Evolutionary conservation across 208 protist species (phyloP).

Genomic region (Leishmania lainsoni): DNA sequence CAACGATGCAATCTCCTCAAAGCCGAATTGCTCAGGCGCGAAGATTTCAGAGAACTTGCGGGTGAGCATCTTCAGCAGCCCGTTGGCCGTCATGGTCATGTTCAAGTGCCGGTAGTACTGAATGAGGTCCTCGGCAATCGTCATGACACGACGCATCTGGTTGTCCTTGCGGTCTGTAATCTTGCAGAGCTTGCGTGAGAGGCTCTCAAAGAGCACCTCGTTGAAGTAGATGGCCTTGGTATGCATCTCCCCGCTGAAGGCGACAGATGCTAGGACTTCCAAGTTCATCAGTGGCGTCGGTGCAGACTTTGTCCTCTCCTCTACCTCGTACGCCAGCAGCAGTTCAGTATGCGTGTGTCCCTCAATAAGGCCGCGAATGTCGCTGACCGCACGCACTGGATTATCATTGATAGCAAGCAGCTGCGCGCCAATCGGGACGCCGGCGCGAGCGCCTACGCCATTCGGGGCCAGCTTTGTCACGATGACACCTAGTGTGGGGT

Average conservation of each 20-base stretch:
- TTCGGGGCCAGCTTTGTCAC: conserved; percentile 85
- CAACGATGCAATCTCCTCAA: conserved; percentile 77
- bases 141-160: conserved; percentile 47
- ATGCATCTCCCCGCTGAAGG: conserved; percentile 81
- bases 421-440: conserved; percentile 71
- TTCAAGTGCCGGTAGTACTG: conserved; percentile 88
- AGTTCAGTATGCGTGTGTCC: conserved; percentile 74
- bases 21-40: conserved; percentile 73
- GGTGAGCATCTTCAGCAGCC: conserved; percentile 76
- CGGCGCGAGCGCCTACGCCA: conserved; percentile 67
- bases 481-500: conserved; percentile 60
- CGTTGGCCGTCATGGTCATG: conserved; percentile 83
- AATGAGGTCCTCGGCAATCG: conserved; percentile 78
- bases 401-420: conserved; percentile 78
- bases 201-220: conserved; percentile 78
- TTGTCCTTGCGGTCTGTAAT: conserved; percentile 42
- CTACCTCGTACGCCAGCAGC: conserved; percentile 55
- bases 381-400: conserved; percentile 61
- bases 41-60: conserved; percentile 83
- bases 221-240: conserved; percentile 91
- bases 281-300: conserved; percentile 74
- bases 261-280: conserved; percentile 68
- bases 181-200: conserved; percentile 48
- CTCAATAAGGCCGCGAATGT: conserved; percentile 81
- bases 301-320: conserved; percentile 46